Evolutionary conservation across 2,329 filamentous ascomycete genomes (phyloP).

Genomic region (Pseudocercospora crystallina): DNA sequence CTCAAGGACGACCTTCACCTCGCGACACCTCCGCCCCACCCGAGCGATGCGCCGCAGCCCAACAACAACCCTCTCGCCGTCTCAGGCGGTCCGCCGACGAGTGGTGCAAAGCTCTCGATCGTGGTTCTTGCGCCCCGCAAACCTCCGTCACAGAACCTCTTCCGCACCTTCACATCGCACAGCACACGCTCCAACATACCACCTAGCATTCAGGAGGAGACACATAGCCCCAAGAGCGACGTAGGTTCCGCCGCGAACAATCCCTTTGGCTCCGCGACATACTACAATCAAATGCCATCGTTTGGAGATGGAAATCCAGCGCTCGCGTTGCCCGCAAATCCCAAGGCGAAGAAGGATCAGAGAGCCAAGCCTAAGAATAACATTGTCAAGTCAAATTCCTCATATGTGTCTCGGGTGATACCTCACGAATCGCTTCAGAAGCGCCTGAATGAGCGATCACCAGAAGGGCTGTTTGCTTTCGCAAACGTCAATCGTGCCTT

Average conservation of each 20-base stretch:
- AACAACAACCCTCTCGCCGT: constrained; percentile 92
- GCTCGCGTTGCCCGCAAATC: constrained; percentile 61
- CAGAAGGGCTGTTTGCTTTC: constrained; percentile 83
- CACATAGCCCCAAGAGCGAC: constrained; percentile 47
- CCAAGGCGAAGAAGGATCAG: constrained; percentile 65
- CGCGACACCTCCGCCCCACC: constrained; percentile 91
- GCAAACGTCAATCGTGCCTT: constrained; percentile 94
- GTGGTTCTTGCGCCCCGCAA: constrained; percentile 63
- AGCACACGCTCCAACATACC: constrained; percentile 39
- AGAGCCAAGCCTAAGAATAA: constrained; percentile 95
- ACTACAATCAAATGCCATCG: constrained; percentile 50
- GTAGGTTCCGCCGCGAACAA: constrained; percentile 43
- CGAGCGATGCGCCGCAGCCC: constrained; percentile 81
- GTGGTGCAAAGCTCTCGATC: constrained; percentile 81
- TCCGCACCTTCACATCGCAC: constrained; percentile 41
- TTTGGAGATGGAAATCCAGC: constrained; percentile 86
- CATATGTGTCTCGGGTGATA: constrained; percentile 95
- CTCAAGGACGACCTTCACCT: constrained; percentile 89
- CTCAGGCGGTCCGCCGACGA: constrained; percentile 75
- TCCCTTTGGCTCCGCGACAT: constrained; percentile 36
- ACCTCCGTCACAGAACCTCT: constrained; percentile 43
- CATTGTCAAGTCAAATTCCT: constrained; percentile 97
- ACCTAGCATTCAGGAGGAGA: constrained; percentile 50
- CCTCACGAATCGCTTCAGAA: constrained; percentile 79
- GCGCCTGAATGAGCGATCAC: constrained; percentile 73